Evolutionary conservation across 75 land plant species (phyloP).

Genomic region (Selaginella moellendorffii): DNA sequence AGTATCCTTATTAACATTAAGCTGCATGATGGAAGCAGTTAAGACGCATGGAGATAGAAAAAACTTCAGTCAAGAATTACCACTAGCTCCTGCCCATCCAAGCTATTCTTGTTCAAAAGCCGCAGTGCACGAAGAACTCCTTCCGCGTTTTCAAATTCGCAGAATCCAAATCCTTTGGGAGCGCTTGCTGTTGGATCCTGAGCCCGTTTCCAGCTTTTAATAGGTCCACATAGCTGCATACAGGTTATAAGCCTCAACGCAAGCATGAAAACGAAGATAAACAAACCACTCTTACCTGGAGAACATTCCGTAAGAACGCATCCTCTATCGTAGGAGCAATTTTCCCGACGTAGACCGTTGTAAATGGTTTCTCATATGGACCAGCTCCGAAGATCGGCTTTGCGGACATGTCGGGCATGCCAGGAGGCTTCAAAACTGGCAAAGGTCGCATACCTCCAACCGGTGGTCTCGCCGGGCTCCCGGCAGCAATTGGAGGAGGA

Average conservation of each 20-base stretch:
- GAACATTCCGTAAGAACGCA: conserved; percentile 67
- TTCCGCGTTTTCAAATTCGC: conserved; percentile 81
- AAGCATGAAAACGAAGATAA: not conserved
- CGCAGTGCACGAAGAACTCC: conserved; percentile 78
- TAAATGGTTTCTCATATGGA: conserved; percentile 80
- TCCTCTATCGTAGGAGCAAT: conserved; percentile 81
- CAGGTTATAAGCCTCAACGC: not conserved
- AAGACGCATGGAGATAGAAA: conserved; percentile 3
- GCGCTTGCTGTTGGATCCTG: conserved; percentile 56
- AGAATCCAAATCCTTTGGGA: conserved; percentile 66
- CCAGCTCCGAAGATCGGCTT: conserved; percentile 28
- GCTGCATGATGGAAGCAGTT: conserved; percentile 23
- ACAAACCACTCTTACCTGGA: conserved; percentile 38
- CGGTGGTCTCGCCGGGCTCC: conserved; percentile 39
- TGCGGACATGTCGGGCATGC: no score
- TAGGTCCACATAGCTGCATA: conserved; percentile 69
- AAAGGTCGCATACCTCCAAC: conserved; percentile 39
- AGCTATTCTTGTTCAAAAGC: conserved; percentile 46
- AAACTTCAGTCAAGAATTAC: conserved; percentile 28
- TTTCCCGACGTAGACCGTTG: conserved; percentile 91
- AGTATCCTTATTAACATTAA: conserved; percentile 83
- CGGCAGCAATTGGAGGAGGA: conserved; percentile 11
- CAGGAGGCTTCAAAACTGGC: conserved; percentile 36
- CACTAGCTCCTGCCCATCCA: conserved; percentile 94
- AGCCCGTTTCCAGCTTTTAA: conserved; percentile 84